Evolutionary conservation across 2,329 filamentous ascomycete species (phyloP).

Genomic region (Diplodia scrobiculata): DNA sequence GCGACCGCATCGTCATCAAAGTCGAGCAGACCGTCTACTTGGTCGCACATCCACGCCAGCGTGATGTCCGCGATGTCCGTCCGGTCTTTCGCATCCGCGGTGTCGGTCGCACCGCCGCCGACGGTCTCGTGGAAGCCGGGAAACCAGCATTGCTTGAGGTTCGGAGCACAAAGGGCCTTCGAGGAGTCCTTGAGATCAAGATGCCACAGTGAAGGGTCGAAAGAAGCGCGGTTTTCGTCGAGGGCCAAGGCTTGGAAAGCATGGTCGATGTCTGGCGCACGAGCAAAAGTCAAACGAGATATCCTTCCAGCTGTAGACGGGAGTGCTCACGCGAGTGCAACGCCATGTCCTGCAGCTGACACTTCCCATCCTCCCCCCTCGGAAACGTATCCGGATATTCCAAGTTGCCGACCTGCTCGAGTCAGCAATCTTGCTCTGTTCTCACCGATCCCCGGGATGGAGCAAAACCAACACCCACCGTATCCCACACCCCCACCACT

Average conservation of each 20-base stretch:
- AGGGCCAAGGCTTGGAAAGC: conserved; percentile 60
- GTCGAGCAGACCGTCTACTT: conserved; percentile 23
- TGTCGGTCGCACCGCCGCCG: conserved; percentile 50
- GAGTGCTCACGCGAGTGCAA: conserved; percentile 19
- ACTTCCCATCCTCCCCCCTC: conserved; percentile 21
- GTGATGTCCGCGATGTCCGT: conserved; percentile 43
- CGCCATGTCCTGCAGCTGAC: conserved; percentile 17
- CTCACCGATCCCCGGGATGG: neutral
- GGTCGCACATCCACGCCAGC: conserved; percentile 47
- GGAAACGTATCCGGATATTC: conserved; percentile 2
- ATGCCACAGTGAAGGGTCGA: conserved; percentile 57
- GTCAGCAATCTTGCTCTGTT: neutral
- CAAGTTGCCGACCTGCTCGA: neutral
- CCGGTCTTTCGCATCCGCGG: conserved; percentile 9
- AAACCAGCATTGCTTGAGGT: conserved; percentile 59
- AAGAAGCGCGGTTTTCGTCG: conserved; percentile 56
- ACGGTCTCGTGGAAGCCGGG: conserved; percentile 58
- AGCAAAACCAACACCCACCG: conserved; percentile 31
- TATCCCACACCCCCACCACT: conserved; percentile 55
- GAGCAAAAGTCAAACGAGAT: neutral
- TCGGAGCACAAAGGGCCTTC: neutral
- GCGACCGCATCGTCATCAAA: conserved; percentile 12
- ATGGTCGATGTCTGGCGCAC: conserved; percentile 48
- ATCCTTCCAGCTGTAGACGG: neutral
- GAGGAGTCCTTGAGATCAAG: conserved; percentile 34